Evolutionary conservation across 1,139 yeast genomes (phyloP).

Genomic region (Sugiyamaella grinbergsii): DNA sequence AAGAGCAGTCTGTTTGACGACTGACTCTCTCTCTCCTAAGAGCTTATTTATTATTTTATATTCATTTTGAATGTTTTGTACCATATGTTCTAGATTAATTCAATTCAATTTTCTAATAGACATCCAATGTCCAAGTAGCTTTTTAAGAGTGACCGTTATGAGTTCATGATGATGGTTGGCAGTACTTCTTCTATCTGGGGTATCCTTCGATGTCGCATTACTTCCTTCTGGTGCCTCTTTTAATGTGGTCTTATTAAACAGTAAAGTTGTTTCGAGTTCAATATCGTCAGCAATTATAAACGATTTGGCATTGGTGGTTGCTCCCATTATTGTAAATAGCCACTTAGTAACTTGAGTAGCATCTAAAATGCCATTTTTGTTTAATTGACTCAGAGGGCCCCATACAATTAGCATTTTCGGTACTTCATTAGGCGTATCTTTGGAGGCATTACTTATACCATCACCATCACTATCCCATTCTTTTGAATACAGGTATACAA

Average conservation of each 20-base stretch:
- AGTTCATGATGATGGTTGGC: too few relatives aligned
- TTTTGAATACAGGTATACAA: constrained; percentile 16
- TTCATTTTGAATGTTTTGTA: not conserved
- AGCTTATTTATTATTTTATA: constrained; percentile 1
- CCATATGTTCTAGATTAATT: too few relatives aligned
- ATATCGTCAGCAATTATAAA: constrained; percentile 15
- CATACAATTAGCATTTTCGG: constrained; percentile 15
- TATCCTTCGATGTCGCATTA: constrained; percentile 14
- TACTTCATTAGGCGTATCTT: not conserved
- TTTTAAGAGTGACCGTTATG: constrained; percentile 7
- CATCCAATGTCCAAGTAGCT: constrained; percentile 14
- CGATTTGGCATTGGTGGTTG: not conserved
- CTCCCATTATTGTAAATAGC: constrained; percentile 19
- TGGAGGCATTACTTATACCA: not conserved
- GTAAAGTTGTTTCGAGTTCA: constrained; percentile 1
- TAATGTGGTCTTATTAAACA: not conserved
- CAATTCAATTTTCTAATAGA: constrained; percentile 5
- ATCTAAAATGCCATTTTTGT: constrained; percentile 14
- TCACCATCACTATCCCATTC: constrained; percentile 4
- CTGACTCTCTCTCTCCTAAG: not conserved
- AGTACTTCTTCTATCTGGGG: not conserved
- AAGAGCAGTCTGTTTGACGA: constrained; percentile 11
- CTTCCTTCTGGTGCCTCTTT: too few relatives aligned
- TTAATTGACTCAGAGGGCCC: constrained; percentile 20
- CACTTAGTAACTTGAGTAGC: constrained; percentile 13